Evolutionary conservation across 805 yeast genomes (phyloP).

Genomic region (Ogataea salicorniae): DNA sequence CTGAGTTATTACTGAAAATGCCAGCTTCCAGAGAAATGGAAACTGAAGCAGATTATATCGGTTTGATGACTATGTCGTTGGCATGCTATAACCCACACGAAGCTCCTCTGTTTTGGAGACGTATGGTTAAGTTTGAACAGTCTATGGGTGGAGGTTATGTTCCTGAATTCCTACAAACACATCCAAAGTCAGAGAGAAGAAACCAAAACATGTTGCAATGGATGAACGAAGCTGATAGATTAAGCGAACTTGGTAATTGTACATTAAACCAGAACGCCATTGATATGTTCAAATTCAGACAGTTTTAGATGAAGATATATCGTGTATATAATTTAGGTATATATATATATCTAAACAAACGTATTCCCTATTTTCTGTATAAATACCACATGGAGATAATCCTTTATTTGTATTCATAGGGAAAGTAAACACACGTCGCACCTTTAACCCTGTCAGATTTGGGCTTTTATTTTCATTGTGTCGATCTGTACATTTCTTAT

Average conservation of each 20-base stretch:
- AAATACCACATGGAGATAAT: too few species aligned
- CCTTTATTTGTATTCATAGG: too few species aligned
- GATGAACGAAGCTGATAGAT: conserved; percentile 52
- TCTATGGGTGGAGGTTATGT: conserved; percentile 21
- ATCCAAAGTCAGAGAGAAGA: conserved; percentile 78
- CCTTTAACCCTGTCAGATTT: too few species aligned
- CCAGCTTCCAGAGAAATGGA: conserved; percentile 95
- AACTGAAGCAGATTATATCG: conserved; percentile 92
- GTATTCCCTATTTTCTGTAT: too few species aligned
- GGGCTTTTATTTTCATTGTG: too few species aligned
- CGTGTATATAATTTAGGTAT: too few species aligned
- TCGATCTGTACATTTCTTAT: too few species aligned
- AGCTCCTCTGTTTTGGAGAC: conserved; percentile 73
- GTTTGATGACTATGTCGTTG: conserved; percentile 83
- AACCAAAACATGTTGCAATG: conserved; percentile 62
- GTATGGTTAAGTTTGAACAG: conserved; percentile 61
- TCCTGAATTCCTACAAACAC: conserved; percentile 76
- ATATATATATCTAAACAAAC: too few species aligned
- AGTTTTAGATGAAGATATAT: neutral
- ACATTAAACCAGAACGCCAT: conserved; percentile 3
- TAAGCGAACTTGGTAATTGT: conserved; percentile 41
- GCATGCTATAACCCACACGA: conserved; percentile 82
- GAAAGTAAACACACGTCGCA: too few species aligned
- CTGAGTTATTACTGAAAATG: conserved; percentile 31
- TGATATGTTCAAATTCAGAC: conserved; percentile 8